Evolutionary conservation across 192 early-diverging fungal species (phyloP).

Genomic region (Gamsiella multidivaricata): DNA sequence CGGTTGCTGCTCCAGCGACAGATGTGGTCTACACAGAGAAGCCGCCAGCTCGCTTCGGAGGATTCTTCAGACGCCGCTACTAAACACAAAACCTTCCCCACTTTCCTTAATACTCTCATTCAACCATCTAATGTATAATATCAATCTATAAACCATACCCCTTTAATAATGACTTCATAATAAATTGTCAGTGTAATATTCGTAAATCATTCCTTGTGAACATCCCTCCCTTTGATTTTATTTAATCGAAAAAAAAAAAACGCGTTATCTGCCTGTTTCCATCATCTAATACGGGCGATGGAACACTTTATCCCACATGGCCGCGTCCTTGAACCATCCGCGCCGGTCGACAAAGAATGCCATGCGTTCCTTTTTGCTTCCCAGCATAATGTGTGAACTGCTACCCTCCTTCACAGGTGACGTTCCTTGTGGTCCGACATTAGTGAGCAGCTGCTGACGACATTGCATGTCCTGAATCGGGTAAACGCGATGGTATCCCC

Average conservation of each 20-base stretch:
- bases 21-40: constrained; percentile 23
- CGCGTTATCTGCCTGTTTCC: not conserved
- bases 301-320: constrained; percentile 48
- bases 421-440: constrained; percentile 40
- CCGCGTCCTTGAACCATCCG: constrained; percentile 30
- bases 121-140: too few relatives aligned
- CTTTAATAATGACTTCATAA: too few relatives aligned
- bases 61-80: constrained; percentile 13
- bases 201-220: too few relatives aligned
- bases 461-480: constrained; percentile 53
- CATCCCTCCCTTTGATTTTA: not conserved
- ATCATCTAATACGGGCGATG: constrained; percentile 15
- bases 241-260: not conserved
- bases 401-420: constrained; percentile 37
- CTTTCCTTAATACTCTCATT: too few relatives aligned
- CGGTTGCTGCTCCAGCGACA: not conserved
- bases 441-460: constrained; percentile 38
- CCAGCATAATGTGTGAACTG: constrained; percentile 44
- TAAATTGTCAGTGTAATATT: too few relatives aligned
- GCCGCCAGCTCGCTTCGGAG: not conserved
- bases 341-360: constrained; percentile 48
- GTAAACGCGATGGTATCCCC: constrained; percentile 39
- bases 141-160: too few relatives aligned
- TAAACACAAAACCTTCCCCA: too few relatives aligned
- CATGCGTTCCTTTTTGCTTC: constrained; percentile 50